Evolutionary conservation across 2,329 filamentous ascomycete species (phyloP).

Genomic region (Phialocephala sp.): DNA sequence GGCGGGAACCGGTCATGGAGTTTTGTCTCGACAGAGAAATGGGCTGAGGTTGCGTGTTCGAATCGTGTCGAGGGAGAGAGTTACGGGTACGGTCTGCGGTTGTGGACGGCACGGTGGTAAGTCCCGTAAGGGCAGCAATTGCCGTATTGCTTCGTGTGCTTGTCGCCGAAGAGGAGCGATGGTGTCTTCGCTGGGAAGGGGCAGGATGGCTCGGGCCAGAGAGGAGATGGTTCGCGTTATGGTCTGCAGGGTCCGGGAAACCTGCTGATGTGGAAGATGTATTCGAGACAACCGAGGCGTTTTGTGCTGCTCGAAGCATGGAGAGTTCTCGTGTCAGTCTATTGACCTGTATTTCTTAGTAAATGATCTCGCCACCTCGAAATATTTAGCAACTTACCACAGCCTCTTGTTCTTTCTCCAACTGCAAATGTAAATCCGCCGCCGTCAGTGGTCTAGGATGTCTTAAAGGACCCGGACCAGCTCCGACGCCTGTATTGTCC

Average conservation of each 20-base stretch:
- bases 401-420: slow-evolving; percentile 95
- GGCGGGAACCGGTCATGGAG: slow-evolving; percentile 37
- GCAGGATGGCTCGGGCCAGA: slow-evolving; percentile 64
- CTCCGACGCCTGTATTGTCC: slow-evolving; percentile 54
- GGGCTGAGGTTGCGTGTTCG: slow-evolving; percentile 31
- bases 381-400: slow-evolving; percentile 63
- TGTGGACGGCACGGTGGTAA: slow-evolving; percentile 51
- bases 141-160: slow-evolving; percentile 59
- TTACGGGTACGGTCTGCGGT: slow-evolving; percentile 38
- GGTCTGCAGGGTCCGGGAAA: slow-evolving; percentile 54
- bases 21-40: slow-evolving; percentile 42
- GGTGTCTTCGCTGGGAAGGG: slow-evolving; percentile 59
- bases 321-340: slow-evolving; percentile 88
- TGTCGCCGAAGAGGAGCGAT: slow-evolving; percentile 59
- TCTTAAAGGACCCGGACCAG: slow-evolving; percentile 74
- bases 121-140: slow-evolving; percentile 45
- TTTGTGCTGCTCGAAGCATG: slow-evolving; percentile 74
- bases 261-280: slow-evolving; percentile 65
- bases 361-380: background rate
- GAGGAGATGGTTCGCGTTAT: slow-evolving; percentile 57
- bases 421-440: slow-evolving; percentile 84
- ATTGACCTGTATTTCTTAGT: slow-evolving; percentile 71
- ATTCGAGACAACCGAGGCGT: slow-evolving; percentile 69
- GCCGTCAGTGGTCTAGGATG: slow-evolving; percentile 88
- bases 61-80: slow-evolving; percentile 34